These are phyloP conservation scores for Termitomyces sp. DNA, from an alignment of 768 basidiomycete genomes.

Conservation along the genomic window DNA sequence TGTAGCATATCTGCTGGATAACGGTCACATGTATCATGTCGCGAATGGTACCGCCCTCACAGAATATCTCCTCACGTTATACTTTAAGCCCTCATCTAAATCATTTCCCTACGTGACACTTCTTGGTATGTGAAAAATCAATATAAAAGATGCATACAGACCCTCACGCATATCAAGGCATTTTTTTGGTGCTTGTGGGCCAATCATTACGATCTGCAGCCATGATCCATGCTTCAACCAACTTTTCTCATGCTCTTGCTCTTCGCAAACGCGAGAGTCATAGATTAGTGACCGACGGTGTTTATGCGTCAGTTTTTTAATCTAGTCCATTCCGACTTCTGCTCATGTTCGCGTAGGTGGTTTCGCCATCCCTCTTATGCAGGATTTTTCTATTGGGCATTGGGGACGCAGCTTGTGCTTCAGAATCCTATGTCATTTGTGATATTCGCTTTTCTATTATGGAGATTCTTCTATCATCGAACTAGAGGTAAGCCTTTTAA, in stretches of 20 bases:
- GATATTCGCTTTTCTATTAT: conserved; percentile 66
- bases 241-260: conserved; percentile 90
- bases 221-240: conserved; percentile 95
- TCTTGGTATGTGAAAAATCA: conserved; percentile 46
- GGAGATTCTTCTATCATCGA: conserved; percentile 83
- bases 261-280: conserved; percentile 73
- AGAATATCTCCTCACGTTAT: conserved; percentile 77
- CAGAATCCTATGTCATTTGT: conserved; percentile 81
- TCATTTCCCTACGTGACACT: conserved; percentile 52
- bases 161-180: conserved; percentile 42
- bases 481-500: conserved; percentile 61
- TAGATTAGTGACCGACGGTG: conserved; percentile 79
- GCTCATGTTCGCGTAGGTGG: conserved; percentile 46
- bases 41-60: conserved; percentile 76
- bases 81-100: conserved; percentile 68
- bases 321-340: background rate
- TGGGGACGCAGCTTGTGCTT: conserved; percentile 89
- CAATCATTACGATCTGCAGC: conserved; percentile 83
- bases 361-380: conserved; percentile 95
- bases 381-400: conserved; percentile 97
- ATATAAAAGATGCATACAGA: background rate
- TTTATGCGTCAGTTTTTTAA: conserved; percentile 69
- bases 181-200: conserved; percentile 61
- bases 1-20: conserved; percentile 90
- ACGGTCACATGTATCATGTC: conserved; percentile 80